These are phyloP conservation scores for Exophiala sp. DNA, from an alignment of 2,329 filamentous ascomycete species.

Conservation along the genomic window DNA sequence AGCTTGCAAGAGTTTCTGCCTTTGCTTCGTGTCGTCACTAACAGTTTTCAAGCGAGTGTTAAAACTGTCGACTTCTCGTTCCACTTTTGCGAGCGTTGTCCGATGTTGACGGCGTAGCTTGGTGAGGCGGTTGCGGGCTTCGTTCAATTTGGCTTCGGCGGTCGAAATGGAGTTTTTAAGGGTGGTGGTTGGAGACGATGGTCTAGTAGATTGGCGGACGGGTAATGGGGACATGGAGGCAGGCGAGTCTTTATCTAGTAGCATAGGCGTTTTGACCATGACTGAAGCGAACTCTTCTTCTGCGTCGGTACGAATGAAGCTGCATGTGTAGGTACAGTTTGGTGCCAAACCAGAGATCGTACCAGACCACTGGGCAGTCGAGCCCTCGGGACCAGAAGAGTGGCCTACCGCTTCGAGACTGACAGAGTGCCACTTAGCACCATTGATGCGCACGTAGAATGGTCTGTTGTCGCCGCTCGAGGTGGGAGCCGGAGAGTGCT, in stretches of 20 bases:
- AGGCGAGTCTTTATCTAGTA: conserved; percentile 55
- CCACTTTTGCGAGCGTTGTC: conserved; percentile 51
- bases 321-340: conserved; percentile 58
- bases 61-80: conserved; percentile 56
- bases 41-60: conserved; percentile 54
- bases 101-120: conserved; percentile 58
- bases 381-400: conserved; percentile 41
- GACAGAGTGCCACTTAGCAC: conserved; percentile 59
- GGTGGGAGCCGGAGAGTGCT: conserved; percentile 31
- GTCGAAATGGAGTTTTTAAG: conserved; percentile 60
- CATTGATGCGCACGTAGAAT: conserved; percentile 61
- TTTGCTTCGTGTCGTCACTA: conserved; percentile 57
- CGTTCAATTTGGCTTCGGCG: conserved; percentile 55
- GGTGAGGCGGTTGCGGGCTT: conserved; percentile 54
- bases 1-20: conserved; percentile 56
- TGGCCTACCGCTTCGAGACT: conserved; percentile 47
- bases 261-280: conserved; percentile 57
- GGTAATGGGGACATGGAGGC: conserved; percentile 41
- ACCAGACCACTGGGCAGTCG: conserved; percentile 50
- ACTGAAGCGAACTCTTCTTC: conserved; percentile 54
- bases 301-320: conserved; percentile 54
- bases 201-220: conserved; percentile 54
- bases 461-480: conserved; percentile 44
- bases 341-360: conserved; percentile 61
- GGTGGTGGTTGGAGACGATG: conserved; percentile 59